Base-by-base conservation (phyloP, 2,329 filamentous ascomycete genomes). In the Xylariaceae sp. region DNA sequence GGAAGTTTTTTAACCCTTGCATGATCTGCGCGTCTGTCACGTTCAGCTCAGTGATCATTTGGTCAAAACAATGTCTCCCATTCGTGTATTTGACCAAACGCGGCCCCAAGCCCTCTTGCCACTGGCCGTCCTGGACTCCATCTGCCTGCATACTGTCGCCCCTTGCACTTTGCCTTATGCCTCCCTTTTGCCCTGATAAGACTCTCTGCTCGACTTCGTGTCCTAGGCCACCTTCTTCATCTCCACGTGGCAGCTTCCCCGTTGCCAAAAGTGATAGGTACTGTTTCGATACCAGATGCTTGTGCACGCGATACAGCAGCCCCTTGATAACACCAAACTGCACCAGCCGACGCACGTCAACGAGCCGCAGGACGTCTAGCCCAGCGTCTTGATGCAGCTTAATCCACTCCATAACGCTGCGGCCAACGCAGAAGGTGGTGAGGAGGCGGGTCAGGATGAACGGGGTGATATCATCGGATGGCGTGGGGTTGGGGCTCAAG, bases 241-340 rank as follows among this genome's bases (percentile, higher is more conserved):
- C 11, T 11, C 34, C 38, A 34, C 43, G 1, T 9, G 69, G 64
- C 18, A 64, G 58, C 55, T 75, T 68, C 2, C 77, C 78, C 30
- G 74, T 74, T 1, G 76, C 79, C 41, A 81, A 59, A 2, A 68
- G 67, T 7, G 74, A 69, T 17, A 84, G 64, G 52, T 81, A 79
- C 59, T 79, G 76, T 56, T 79, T 80, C 3, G 76, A 81, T 1
- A 94, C 79, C 19, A 89, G 86, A 60, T 94, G 94, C 62, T 93
- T 94, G 67, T 97, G 89, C 31, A 96, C 84, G 26, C 93, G 81
- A 64, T 96, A 96, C 18, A 98, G 68, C 52, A 94, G 87, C 13
- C 91, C 90, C 66, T 97, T 97, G 63, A 97, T 95, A 44, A 96
- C 78, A 43, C 91, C 93, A 57, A 97, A 98, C 44, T 95, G 94